phyloP scores from a whole-genome alignment of 1,284 basidiomycete species.

The Baeospora myosura region DNA sequence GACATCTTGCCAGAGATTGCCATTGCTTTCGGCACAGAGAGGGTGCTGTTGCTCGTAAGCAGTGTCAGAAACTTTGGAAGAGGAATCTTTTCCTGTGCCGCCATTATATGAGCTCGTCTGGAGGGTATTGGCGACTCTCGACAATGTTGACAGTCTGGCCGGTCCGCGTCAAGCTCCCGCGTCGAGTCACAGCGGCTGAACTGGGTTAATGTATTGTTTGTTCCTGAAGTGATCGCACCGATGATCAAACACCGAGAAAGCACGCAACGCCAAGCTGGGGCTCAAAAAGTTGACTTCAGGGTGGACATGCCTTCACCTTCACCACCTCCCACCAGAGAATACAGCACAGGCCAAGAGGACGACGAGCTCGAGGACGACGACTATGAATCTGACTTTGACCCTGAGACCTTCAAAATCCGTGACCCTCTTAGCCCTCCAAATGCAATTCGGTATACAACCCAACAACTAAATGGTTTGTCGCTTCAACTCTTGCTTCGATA shows the following conservation, averaged over 20 bases:
- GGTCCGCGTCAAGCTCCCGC: slow-evolving; percentile 85
- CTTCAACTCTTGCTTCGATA: neutral
- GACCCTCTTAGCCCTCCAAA: slow-evolving; percentile 26
- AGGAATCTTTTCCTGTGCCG: slow-evolving; percentile 41
- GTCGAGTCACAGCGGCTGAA: no score
- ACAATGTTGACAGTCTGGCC: slow-evolving; percentile 67
- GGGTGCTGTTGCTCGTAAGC: slow-evolving; percentile 54
- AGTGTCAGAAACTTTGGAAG: slow-evolving; percentile 72
- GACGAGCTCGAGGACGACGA: slow-evolving; percentile 46
- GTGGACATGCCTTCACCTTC: neutral
- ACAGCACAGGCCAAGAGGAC: slow-evolving; percentile 27
- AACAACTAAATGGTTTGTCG: slow-evolving; percentile 46
- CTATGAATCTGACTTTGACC: slow-evolving; percentile 30
- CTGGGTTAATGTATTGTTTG: no score
- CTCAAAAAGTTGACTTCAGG: no score
- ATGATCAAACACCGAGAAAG: no score
- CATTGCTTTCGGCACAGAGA: slow-evolving; percentile 70
- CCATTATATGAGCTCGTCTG: slow-evolving; percentile 6
- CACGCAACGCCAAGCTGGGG: neutral
- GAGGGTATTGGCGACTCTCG: slow-evolving; percentile 64
- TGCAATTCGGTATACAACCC: slow-evolving; percentile 23
- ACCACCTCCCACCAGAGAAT: neutral
- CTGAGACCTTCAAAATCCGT: slow-evolving; percentile 40
- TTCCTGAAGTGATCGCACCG: no score
- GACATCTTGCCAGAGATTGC: slow-evolving; percentile 72